These are phyloP conservation scores for Aspergillus persii DNA, from an alignment of 2,329 filamentous ascomycete species.

Conservation along the genomic window DNA sequence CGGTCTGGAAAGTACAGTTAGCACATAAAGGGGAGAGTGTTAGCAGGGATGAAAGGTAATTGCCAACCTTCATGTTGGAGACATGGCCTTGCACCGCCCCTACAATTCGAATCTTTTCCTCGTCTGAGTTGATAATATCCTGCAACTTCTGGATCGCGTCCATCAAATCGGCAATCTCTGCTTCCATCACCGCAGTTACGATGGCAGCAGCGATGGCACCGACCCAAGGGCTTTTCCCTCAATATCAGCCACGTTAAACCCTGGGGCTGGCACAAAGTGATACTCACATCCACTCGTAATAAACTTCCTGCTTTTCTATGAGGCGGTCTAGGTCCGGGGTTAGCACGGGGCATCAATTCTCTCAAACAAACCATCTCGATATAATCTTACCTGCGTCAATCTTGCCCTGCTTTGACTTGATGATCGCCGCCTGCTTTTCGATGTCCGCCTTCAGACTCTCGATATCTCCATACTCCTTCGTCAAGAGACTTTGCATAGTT, in stretches of 20 bases:
- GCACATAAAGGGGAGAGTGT: too few species aligned
- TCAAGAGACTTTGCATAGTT: neutral
- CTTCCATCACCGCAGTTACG: neutral
- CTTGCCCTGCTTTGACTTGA: neutral
- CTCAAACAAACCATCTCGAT: neutral
- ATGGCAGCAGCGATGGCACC: neutral
- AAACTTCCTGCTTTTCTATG: neutral
- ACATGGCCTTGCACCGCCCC: neutral
- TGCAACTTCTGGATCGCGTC: neutral
- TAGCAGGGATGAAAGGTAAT: too few species aligned
- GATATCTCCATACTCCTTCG: neutral
- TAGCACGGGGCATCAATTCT: neutral
- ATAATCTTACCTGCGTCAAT: neutral
- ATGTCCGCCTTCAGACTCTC: neutral
- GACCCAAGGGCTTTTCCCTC: neutral
- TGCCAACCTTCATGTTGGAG: neutral
- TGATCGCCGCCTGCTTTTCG: neutral
- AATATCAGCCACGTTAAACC: neutral
- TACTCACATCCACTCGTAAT: neutral
- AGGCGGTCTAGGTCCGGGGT: neutral
- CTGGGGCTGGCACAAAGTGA: too few species aligned
- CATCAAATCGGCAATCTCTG: neutral
- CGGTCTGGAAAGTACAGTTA: neutral
- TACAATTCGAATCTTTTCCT: neutral
- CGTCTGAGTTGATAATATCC: neutral